Conservation (phyloP, 2,329 filamentous ascomycete species). For the Fusarium nematophilum region DNA sequence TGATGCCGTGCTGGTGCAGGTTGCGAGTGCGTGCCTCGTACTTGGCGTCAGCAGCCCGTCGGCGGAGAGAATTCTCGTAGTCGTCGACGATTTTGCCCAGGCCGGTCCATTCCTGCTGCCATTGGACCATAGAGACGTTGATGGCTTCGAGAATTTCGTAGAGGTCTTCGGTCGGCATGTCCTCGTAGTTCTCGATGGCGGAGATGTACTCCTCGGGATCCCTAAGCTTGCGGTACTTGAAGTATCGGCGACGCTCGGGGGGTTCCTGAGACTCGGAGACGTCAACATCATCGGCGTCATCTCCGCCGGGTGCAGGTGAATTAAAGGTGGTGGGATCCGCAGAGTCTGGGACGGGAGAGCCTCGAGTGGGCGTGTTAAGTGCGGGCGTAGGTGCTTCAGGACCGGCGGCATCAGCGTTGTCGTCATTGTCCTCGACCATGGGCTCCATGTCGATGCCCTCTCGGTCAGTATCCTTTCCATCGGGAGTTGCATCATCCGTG, state of each 20-base stretch:
- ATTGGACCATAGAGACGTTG: constrained; percentile 60
- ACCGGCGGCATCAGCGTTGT: constrained; percentile 44
- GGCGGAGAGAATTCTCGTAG: constrained; percentile 66
- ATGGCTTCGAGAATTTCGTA: constrained; percentile 57
- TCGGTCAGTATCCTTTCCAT: constrained; percentile 47
- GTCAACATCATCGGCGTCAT: constrained; percentile 52
- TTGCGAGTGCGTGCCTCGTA: constrained; percentile 59
- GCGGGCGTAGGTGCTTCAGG: constrained; percentile 51
- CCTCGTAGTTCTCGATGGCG: constrained; percentile 62
- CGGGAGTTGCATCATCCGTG: constrained; percentile 46
- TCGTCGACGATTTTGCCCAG: constrained; percentile 65
- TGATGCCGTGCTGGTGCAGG: constrained; percentile 53
- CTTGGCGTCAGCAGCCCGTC: constrained; percentile 60
- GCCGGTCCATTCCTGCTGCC: constrained; percentile 65
- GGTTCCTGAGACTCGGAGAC: constrained; percentile 50
- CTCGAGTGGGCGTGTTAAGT: constrained; percentile 52
- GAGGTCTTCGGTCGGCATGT: constrained; percentile 60
- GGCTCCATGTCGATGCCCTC: constrained; percentile 47
- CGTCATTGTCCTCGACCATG: constrained; percentile 49
- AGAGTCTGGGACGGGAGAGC: constrained; percentile 54
- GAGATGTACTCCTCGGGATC: constrained; percentile 61
- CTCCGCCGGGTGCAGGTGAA: constrained; percentile 52
- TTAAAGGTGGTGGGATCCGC: constrained; percentile 51
- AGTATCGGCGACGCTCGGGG: constrained; percentile 48
- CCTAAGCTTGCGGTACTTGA: constrained; percentile 62